phyloP scores from a whole-genome alignment of 345 rosid genomes.

The Camelina hispida region DNA sequence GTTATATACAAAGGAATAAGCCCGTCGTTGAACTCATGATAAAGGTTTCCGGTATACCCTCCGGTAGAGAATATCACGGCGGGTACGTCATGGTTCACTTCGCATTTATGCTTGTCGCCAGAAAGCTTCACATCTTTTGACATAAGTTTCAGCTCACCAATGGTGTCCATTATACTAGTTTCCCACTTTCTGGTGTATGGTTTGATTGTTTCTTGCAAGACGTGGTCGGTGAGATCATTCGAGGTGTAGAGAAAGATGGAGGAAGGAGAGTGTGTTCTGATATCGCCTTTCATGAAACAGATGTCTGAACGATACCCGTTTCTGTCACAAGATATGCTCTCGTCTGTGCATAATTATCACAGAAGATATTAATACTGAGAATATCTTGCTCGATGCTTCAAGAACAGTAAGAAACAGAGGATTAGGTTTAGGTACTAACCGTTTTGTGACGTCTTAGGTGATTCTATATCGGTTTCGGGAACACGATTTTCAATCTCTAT shows the following conservation, averaged over 20 bases:
- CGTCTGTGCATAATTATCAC: conserved; percentile 36
- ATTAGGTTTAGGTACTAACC: conserved; percentile 30
- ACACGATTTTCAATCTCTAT: conserved; percentile 29
- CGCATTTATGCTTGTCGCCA: conserved; percentile 49
- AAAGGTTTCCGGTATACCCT: conserved; percentile 83
- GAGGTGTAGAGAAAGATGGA: conserved; percentile 61
- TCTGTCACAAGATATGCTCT: conserved; percentile 65
- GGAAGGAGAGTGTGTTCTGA: conserved; percentile 66
- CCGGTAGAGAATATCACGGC: conserved; percentile 84
- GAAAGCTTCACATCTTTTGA: conserved; percentile 40
- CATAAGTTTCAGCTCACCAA: conserved; percentile 61
- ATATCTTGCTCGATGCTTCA: conserved; percentile 13
- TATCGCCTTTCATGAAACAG: conserved; percentile 81
- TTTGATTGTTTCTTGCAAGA: conserved; percentile 53
- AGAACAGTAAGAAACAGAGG: conserved; percentile 25
- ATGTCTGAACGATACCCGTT: conserved; percentile 67
- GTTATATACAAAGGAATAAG: conserved; percentile 79
- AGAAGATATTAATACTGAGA: conserved; percentile 8
- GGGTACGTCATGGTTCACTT: conserved; percentile 63
- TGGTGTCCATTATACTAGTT: conserved; percentile 66
- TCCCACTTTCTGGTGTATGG: conserved; percentile 96
- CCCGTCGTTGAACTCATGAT: conserved; percentile 90
- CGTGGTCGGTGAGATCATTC: conserved; percentile 29
- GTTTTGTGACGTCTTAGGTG: conserved; percentile 22
- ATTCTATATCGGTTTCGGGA: conserved; percentile 10